Evolutionary conservation across 2,329 filamentous ascomycete species (phyloP), one percentile per base, ranked within the genome.

Genomic region (Pseudocercospora crystallina): DNA sequence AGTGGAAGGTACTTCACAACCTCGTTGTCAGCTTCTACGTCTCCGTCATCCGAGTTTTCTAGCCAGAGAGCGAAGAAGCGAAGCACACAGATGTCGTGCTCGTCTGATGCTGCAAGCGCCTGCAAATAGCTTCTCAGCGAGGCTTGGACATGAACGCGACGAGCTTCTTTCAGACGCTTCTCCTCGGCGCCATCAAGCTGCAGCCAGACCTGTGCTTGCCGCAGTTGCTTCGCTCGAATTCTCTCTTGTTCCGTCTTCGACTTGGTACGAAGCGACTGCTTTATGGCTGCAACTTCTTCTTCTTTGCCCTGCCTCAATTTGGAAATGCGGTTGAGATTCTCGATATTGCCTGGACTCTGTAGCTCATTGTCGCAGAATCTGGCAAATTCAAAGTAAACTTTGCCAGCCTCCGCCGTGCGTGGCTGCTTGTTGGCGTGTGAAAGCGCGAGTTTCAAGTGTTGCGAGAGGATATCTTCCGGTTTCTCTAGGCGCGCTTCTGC

Each of bases 41-140:
- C 54, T 11, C 31, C 32, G 14, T 29, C 86, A n/a, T 83, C 82
- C 0, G 89, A 87, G 54, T 91, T 83, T 66, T 96, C 90, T 8
- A 99, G 80, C 94, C 94, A 99, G 13, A 99, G 74, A 0, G 94
- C 89, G 48, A 91, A 91, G 67, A 99, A 96, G 1, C 94, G 87
- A 45, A 99, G 79, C 2, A 90, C 87, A 65, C 96, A 90, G 57
- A 90, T 90, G 65, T 96, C 87, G 70, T 95, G 87, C 31, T 88
- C 84, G 62, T 99, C 91, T 15, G 89, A 96, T 11, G 91, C 89
- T 42, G 80, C 80, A 32, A 99, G 79, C 2, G 89, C 88, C 2
- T 92, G 80, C 2, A 99, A 79, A 62, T 99, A 99, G 65, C 97
- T 97, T 65, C 96, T 90, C 14, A 99, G 74, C 67, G 90, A 94